A percentile compares a stretch with the other conserved stretches of the same genome.
phyloP scores from a whole-genome alignment of 495 filamentous ascomycete genomes.

The Staphylotrichum tortipilum region DNA sequence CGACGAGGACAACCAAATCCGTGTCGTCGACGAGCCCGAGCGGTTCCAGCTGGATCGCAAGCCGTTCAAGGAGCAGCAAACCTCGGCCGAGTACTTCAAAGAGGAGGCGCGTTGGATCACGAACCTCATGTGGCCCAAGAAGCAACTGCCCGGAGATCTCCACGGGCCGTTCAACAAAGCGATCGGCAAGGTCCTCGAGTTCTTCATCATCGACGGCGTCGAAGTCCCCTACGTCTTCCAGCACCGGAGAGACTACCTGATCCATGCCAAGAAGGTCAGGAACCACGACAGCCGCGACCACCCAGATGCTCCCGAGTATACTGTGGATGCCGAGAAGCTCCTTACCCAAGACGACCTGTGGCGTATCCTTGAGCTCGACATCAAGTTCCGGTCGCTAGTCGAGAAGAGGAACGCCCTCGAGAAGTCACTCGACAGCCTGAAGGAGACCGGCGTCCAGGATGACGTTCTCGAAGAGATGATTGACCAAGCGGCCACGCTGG shows the following conservation, averaged over 20 bases:
- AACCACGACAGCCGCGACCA: constrained; percentile 45
- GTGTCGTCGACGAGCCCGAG: constrained; percentile 79
- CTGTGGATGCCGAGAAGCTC: constrained; percentile 73
- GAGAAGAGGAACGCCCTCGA: constrained; percentile 83
- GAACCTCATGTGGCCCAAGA: constrained; percentile 76
- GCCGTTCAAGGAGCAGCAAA: constrained; percentile 67
- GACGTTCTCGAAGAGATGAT: constrained; percentile 71
- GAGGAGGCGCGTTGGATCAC: constrained; percentile 92
- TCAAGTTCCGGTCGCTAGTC: constrained; percentile 82
- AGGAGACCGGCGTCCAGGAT: constrained; percentile 48
- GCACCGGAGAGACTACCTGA: constrained; percentile 94
- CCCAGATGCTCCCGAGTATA: constrained; percentile 60
- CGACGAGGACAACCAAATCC: constrained; percentile 87
- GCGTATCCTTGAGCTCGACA: constrained; percentile 86
- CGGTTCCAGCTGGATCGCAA: constrained; percentile 86
- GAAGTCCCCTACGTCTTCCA: constrained; percentile 98
- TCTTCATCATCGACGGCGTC: constrained; percentile 82
- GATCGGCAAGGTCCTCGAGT: constrained; percentile 86
- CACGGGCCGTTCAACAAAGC: constrained; percentile 77
- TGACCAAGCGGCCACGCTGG: constrained; percentile 64
- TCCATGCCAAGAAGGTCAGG: constrained; percentile 72
- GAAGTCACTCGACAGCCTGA: constrained; percentile 64
- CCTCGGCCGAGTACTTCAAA: constrained; percentile 70
- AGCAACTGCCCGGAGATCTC: constrained; percentile 58
- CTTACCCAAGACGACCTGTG: constrained; percentile 88